Base-by-base conservation (phyloP, 345 rosid species). In the Sisymbrium altissimum region DNA sequence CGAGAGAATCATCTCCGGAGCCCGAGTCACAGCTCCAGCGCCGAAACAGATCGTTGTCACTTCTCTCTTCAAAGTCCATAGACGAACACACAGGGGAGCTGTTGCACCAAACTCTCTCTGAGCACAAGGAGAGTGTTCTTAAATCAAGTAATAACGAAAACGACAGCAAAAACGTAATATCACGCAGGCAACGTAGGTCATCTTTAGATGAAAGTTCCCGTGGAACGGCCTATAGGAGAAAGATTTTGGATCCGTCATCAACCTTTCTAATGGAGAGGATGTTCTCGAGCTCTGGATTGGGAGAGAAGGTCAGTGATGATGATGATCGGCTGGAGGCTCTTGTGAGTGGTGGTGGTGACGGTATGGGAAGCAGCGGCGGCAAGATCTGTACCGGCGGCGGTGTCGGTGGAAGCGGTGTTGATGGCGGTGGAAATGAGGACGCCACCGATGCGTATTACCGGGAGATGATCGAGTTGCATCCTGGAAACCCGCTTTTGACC, bases 391-490 rank as follows among this genome's bases (percentile, higher is more conserved):
- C 4, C 66, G 82, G 17, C 4, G 81, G 81, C 1, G 77, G 64
- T 39, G 72, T 68, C 1, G 70, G 77, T 6, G 67, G 72, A 63
- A 71, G 71, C 8, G 81, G 54, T 48, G 70, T 70, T 33, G 61
- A 68, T 15, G 83, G 68, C 36, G 58, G 75, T 17, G 82, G 84
- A 53, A 81, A 73, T 63, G 85, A 81, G 66, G 79, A 76, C 7
- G 71, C 78, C 39, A 82, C 86, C 36, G 87, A 90, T 14, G 78
- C 54, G 58, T 90, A 88, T 85, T 90, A 85, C 72, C 72, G 71
- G 58, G 82, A 67, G 27, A 84, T 86, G 91, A 88, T 90, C 36
- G 79, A 84, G 9, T 73, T 74, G 19, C 70, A 84, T 61, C 89
- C 93, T 25, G 82, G 73, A 27, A 90, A 84, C 71, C 61, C 88